Percentiles rank a stretch among this genome's conserved stretches.
These are phyloP conservation scores for Pezicula rhizophila DNA, from an alignment of 2,329 filamentous ascomycete species.

Conservation along the genomic window DNA sequence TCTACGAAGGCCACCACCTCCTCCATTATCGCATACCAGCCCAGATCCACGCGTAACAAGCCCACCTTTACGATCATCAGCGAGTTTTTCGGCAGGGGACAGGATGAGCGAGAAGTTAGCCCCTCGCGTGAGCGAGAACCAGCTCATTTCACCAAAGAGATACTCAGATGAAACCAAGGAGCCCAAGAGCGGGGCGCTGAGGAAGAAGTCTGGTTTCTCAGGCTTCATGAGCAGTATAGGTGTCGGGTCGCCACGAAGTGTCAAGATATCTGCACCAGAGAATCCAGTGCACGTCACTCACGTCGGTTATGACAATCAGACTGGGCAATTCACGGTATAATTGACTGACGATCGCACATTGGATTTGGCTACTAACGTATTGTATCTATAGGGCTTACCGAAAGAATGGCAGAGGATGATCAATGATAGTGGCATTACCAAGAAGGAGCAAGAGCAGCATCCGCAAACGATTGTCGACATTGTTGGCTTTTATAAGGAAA, in stretches of 20 bases:
- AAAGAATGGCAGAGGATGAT: conserved; percentile 97
- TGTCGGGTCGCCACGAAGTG: conserved; percentile 80
- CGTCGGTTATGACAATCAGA: conserved; percentile 93
- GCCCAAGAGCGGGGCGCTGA: conserved; percentile 52
- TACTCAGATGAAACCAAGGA: conserved; percentile 74
- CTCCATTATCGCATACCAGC: conserved; percentile 42
- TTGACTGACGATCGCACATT: background rate
- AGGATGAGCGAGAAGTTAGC: conserved; percentile 43
- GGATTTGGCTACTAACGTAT: background rate
- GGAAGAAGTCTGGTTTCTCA: conserved; percentile 86
- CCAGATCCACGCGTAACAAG: conserved; percentile 47
- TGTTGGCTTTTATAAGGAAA: conserved; percentile 95
- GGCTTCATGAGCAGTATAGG: conserved; percentile 76
- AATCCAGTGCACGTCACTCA: conserved; percentile 98
- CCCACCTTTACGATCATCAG: conserved; percentile 58
- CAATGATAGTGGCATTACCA: conserved; percentile 91
- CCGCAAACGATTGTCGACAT: conserved; percentile 95
- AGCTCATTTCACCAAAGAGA: conserved; percentile 55
- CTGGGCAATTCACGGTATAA: conserved; percentile 85
- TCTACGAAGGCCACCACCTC: conserved; percentile 35
- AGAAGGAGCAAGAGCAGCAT: conserved; percentile 92
- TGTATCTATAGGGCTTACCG: conserved; percentile 65
- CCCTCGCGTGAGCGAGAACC: conserved; percentile 37
- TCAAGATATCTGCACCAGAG: conserved; percentile 93
- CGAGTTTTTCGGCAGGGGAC: conserved; percentile 54